Base-by-base conservation (phyloP, 306 rosid genomes). In the Quercus cerris region DNA sequence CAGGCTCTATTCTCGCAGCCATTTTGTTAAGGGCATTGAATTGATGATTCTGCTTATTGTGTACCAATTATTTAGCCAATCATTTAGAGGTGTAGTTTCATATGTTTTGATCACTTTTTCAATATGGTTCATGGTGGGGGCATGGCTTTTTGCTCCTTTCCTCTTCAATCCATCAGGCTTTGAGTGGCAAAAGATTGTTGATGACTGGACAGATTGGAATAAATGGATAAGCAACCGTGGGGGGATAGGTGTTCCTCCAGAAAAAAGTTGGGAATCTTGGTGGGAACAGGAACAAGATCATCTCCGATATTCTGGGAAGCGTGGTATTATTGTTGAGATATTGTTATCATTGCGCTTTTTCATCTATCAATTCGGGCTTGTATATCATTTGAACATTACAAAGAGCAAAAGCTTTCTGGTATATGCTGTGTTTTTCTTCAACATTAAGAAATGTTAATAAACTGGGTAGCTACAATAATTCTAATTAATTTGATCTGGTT, bases 81-180 rank as follows among this genome's bases (percentile, higher is more conserved):
- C 94, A 46, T 91, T 90, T 79, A 85, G 83, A 68, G 90, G 89
- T 49, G 84, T 58, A 31, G 93, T 85, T 78, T 88, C 85, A 51
- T 90, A 93, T 85, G 71, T 93, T 61, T 87, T 93, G 76, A 87
- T 91, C 80, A 95, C 94, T 22, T 4, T 95, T 70, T 90, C 97
- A 38, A 91, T 95, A 31, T 95, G 99, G 99, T 93, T 93, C 86
- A 86, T 95, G 99, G 96, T 94, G 6, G 97, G 83, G 22, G 93
- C 99, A 70, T 95, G 99, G 99, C 99, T 95, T 81, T 95, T 91
- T 77, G 98, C 99, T 77, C 99, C 99, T 68, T 94, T 94, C 84
- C 95, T 93, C 85, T 93, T 94, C 90, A 94, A 94, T 69, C 99
- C 99, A 52, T 93, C 96, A 13, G 99, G 99, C 70, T 95, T 95